phyloP scores from a whole-genome alignment of 345 rosid genomes.

The Tarenaya hassleriana region DNA sequence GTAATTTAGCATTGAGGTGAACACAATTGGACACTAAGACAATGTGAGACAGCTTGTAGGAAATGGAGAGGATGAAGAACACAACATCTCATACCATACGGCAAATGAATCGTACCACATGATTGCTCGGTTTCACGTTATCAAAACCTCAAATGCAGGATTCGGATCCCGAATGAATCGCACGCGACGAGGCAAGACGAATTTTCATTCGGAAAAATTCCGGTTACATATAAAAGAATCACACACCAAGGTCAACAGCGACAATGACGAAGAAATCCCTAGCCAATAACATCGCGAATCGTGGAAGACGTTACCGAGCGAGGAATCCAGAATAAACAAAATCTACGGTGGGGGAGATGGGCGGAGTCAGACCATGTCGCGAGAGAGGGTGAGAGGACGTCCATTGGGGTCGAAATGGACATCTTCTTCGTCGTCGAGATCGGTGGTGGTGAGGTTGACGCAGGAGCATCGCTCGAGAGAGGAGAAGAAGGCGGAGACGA shows the following conservation, averaged over 20 bases:
- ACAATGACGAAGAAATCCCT: neutral
- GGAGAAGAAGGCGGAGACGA: slow-evolving; percentile 68
- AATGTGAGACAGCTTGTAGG: no score
- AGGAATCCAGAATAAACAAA: neutral
- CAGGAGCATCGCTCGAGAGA: slow-evolving; percentile 74
- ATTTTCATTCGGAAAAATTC: no score
- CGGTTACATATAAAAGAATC: no score
- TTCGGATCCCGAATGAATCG: no score
- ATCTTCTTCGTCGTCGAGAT: slow-evolving; percentile 50
- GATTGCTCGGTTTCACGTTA: no score
- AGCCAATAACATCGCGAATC: neutral
- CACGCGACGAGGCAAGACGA: no score
- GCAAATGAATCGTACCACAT: no score
- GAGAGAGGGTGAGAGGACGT: slow-evolving; percentile 40
- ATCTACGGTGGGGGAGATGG: neutral
- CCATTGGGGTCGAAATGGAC: slow-evolving; percentile 31
- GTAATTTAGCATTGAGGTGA: no score
- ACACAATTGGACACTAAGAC: no score
- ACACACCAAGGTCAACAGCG: neutral
- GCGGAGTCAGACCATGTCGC: slow-evolving; percentile 12
- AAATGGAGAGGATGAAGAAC: no score
- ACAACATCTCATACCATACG: no score
- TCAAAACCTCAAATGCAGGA: no score
- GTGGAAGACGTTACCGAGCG: neutral
- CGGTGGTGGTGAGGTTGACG: slow-evolving; percentile 57